Evolutionary conservation across 148 eudicot genomes (phyloP).

Genomic region (Camellia japonica): DNA sequence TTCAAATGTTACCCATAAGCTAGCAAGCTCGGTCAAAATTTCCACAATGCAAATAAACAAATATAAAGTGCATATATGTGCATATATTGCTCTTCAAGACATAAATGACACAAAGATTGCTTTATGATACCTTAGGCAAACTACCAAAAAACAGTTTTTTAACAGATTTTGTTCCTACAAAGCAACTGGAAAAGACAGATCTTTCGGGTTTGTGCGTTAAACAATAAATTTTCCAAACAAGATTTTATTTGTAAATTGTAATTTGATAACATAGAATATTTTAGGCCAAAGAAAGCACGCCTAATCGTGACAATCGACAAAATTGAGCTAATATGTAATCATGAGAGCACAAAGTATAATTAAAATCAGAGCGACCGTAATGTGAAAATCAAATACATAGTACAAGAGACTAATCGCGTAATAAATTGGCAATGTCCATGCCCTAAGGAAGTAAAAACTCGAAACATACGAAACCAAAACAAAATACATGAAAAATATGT

Average conservation of each 20-base stretch:
- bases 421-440: neutral
- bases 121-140: neutral
- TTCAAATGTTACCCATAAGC: neutral
- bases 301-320: too few relatives aligned
- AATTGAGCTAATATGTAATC: too few relatives aligned
- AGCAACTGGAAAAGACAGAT: too few relatives aligned
- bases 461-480: neutral
- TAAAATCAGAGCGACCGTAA: neutral
- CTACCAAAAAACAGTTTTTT: too few relatives aligned
- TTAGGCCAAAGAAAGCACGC: neutral
- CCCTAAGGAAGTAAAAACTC: too few relatives aligned
- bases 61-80: neutral
- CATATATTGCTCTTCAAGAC: neutral
- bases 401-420: neutral
- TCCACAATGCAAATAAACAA: neutral
- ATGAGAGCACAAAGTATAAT: neutral
- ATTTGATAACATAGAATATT: too few relatives aligned
- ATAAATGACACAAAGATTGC: neutral
- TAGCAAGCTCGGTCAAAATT: neutral
- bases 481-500: neutral
- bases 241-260: too few relatives aligned
- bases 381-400: neutral
- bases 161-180: neutral
- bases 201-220: too few relatives aligned
- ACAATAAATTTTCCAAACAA: too few relatives aligned